These are phyloP conservation scores for Solanum chacoense DNA, from an alignment of 305 asterid species.

Conservation along the genomic window DNA sequence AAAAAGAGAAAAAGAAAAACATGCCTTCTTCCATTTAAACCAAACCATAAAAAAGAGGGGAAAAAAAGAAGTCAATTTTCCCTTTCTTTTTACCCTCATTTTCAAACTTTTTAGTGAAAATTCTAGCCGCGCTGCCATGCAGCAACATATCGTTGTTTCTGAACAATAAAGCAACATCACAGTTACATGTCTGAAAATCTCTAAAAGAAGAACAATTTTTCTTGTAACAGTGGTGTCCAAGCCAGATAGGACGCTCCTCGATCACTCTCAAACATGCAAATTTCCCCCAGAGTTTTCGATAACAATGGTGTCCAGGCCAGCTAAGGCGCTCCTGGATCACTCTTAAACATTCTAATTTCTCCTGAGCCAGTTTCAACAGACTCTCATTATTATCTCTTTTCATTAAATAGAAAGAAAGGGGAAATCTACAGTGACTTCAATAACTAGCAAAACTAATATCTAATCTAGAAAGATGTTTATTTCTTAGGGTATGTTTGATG, in stretches of 20 bases:
- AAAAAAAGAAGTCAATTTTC: background rate
- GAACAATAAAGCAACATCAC: background rate
- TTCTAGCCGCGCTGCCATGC: background rate
- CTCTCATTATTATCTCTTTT: background rate
- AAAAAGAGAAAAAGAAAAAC: background rate
- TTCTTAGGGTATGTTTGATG: slow-evolving; percentile 53
- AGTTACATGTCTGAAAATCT: background rate
- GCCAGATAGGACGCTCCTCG: background rate
- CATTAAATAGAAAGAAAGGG: background rate
- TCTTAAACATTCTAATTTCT: background rate
- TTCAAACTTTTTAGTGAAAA: background rate
- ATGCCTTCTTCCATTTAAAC: background rate
- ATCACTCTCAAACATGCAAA: background rate
- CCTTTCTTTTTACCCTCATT: background rate
- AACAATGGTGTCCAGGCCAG: background rate
- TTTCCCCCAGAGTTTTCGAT: background rate
- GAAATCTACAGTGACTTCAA: background rate
- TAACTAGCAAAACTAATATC: background rate
- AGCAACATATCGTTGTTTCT: background rate
- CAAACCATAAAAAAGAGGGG: background rate
- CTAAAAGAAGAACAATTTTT: background rate
- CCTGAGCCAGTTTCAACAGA: background rate
- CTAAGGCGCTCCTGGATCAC: background rate
- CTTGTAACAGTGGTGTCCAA: background rate
- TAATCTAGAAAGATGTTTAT: slow-evolving; percentile 9